Evolutionary conservation across 164 flowering plant species (phyloP).

Genomic region (Tinospora cordifolia): DNA sequence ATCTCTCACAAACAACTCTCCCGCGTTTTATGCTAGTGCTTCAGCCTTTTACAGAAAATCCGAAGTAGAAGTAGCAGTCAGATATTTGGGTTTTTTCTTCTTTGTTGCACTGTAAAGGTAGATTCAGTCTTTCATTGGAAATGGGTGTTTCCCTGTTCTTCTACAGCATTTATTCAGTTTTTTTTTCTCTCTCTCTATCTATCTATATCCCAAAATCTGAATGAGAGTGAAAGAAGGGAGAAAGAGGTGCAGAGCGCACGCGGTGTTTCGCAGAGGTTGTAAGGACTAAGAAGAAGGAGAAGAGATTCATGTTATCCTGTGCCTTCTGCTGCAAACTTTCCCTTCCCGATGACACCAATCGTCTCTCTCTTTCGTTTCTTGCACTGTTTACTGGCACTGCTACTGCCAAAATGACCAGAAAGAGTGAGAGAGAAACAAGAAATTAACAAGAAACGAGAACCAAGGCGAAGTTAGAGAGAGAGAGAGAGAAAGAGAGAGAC

Average conservation of each 20-base stretch:
- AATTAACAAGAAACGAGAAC: background rate
- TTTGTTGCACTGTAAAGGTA: constrained; percentile 4
- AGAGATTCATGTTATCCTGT: constrained; percentile 1
- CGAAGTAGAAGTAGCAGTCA: constrained; percentile 26
- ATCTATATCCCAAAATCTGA: background rate
- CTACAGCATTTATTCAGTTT: constrained; percentile 5
- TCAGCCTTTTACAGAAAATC: constrained; percentile 53
- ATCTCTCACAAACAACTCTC: constrained; percentile 26
- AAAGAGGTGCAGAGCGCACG: constrained; percentile 25
- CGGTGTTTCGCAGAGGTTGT: constrained; percentile 17
- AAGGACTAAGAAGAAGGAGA: constrained; percentile 4
- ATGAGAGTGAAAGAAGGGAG: constrained; percentile 5
- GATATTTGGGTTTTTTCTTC: constrained; percentile 6
- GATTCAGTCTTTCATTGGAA: constrained; percentile 29
- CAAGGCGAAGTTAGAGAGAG: background rate
- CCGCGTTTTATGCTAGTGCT: constrained; percentile 57
- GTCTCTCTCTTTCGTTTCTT: constrained; percentile 35
- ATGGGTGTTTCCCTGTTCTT: constrained; percentile 20
- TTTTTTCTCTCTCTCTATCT: background rate
- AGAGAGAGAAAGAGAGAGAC: constrained; percentile 23
- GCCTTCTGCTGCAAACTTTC: constrained; percentile 24
- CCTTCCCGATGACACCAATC: constrained; percentile 67
- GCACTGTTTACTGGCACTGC: constrained; percentile 62
- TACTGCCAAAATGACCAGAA: constrained; percentile 29
- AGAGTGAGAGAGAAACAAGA: constrained; percentile 17